Evolutionary conservation across 306 rosid species (phyloP).

Genomic region (Hippophae tibetana): DNA sequence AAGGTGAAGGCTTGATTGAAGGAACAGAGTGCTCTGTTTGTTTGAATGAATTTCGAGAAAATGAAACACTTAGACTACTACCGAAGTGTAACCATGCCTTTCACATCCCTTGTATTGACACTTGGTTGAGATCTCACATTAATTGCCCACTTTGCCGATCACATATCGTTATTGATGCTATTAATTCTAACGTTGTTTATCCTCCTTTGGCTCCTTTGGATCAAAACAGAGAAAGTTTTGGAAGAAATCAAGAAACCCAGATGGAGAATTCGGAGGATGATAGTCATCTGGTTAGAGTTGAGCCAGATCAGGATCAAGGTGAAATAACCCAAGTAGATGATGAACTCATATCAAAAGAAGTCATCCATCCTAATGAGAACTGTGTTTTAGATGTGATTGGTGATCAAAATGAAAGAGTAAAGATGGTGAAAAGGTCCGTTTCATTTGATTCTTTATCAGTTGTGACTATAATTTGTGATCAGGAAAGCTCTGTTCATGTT

Average conservation of each 20-base stretch:
- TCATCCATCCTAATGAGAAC: neutral
- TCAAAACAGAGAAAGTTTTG: conserved; percentile 16
- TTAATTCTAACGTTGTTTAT: conserved; percentile 5
- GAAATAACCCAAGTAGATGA: conserved; percentile 22
- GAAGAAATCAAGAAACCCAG: conserved; percentile 25
- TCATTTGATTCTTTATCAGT: conserved; percentile 15
- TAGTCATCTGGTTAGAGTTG: conserved; percentile 17
- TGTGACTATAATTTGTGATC: neutral
- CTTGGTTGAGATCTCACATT: conserved; percentile 64
- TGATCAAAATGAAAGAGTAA: neutral
- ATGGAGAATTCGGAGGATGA: conserved; percentile 24
- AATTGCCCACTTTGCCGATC: conserved; percentile 75
- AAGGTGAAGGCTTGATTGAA: conserved; percentile 50
- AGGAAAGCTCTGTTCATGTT: neutral
- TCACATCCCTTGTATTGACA: conserved; percentile 54
- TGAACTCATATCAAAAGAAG: conserved; percentile 18
- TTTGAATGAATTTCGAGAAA: conserved; percentile 51
- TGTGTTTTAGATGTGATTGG: neutral
- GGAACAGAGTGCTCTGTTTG: conserved; percentile 69
- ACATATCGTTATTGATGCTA: conserved; percentile 21
- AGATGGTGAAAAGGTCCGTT: conserved; percentile 11
- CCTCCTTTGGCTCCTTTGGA: conserved; percentile 14
- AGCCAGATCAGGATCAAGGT: conserved; percentile 24
- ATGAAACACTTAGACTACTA: conserved; percentile 42
- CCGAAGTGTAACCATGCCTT: conserved; percentile 74